A percentile compares a stretch with the other conserved stretches of the same genome.
phyloP scores from a whole-genome alignment of 345 rosid genomes.

The Syzygium aromaticum region DNA sequence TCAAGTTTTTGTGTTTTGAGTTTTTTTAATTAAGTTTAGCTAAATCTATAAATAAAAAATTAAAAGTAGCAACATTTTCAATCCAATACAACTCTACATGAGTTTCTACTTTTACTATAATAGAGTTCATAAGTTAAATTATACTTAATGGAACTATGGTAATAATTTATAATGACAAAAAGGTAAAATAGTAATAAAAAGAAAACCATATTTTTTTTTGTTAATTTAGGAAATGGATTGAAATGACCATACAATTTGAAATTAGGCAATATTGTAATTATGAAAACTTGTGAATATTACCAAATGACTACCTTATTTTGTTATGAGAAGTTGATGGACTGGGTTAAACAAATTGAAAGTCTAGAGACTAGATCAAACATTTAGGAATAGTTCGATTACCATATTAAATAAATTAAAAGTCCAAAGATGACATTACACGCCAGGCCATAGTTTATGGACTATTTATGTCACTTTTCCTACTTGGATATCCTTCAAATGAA shows the following conservation, averaged over 20 bases:
- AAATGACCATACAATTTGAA: neutral
- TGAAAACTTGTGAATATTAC: neutral
- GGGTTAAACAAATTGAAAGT: neutral
- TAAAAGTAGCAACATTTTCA: neutral
- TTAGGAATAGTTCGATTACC: neutral
- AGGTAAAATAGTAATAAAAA: neutral
- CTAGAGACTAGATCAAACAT: neutral
- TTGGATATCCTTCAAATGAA: neutral
- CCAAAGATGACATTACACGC: accelerated
- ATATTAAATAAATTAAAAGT: neutral
- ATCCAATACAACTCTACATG: neutral
- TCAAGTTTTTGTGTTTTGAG: neutral
- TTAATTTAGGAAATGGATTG: neutral
- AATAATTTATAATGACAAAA: neutral
- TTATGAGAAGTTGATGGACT: neutral
- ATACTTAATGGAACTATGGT: neutral
- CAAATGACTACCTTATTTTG: neutral
- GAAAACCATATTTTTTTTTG: neutral
- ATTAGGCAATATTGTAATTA: neutral
- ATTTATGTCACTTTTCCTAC: neutral
- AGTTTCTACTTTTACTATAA: neutral
- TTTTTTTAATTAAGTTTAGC: neutral
- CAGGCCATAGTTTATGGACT: neutral
- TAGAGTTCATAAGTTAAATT: neutral
- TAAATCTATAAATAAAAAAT: neutral